Evolutionary conservation across 164 flowering plant genomes (phyloP), one percentile per base, ranked within the genome.

Genomic region (Magnolia kwangsiensis): DNA sequence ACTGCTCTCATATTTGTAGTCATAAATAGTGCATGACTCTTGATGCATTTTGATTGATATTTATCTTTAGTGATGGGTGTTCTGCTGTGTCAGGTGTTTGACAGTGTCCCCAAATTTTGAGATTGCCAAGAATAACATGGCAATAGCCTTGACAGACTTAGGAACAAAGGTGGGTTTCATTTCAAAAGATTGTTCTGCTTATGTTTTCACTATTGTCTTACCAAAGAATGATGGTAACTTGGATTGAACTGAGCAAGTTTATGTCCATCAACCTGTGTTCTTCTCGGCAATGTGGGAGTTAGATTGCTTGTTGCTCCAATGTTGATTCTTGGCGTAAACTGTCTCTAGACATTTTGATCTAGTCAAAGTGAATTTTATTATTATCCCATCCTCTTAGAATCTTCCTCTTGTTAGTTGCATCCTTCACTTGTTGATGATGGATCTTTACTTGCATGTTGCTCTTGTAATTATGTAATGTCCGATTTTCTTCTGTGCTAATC

Each of bases 41-140:
- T 16, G 1, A 14, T 31, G 18, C 61, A 8, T 21, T 31, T 45
- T 73, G 23, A 3, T 29, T 58, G 24, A 31, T 73, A 16, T 51
- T 66, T 51, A 8, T 20, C 63, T 8, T 67, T 11, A 58, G 63
- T 24, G 18, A 29, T 8, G n/a, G 7, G 2, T 19, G 74, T 29
- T 75, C 66, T 4, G 78, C 51, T 76, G 8, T 75, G 51, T 70
- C 88, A 96, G 99, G 89, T 96, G 99, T 88, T 86, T 96, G 73
- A 87, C 97, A 63, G 96, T 96, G 55, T 96, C 99, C 61, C 99
- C 98, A 13, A 96, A 92, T 83, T 96, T 96, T 81, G 98, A 96
- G 88, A 96, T 96, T 81, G 99, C 99, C 71, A 96, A 94, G 90
- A 96, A 92, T 76, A 96, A 96, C 80, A 96, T 96, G 99, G 97